These are phyloP conservation scores for Elasticomyces elasticus DNA, from an alignment of 495 filamentous ascomycete genomes.

Conservation along the genomic window DNA sequence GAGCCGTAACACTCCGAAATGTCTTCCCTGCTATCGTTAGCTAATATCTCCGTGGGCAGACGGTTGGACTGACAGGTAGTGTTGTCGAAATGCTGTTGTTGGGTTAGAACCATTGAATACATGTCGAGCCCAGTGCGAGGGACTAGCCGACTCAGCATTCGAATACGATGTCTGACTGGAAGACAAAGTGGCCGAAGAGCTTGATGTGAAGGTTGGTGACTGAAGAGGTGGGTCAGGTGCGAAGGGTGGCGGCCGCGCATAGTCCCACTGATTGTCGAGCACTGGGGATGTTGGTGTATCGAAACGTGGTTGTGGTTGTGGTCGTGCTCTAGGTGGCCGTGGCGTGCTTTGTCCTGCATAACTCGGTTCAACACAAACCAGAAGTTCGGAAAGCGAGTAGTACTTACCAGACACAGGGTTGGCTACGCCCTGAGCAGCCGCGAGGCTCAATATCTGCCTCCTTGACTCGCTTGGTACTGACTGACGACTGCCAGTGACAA, in stretches of 20 bases:
- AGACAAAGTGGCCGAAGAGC: constrained; percentile 15
- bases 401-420: not conserved
- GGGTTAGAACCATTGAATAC: constrained; percentile 38
- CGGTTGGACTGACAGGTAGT: constrained; percentile 34
- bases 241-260: constrained; percentile 11
- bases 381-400: not conserved
- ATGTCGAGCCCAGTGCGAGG: constrained; percentile 42
- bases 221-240: constrained; percentile 26
- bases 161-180: constrained; percentile 26
- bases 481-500: constrained; percentile 39
- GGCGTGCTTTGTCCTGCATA: constrained; percentile 6
- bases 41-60: not conserved
- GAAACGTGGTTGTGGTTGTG: not conserved
- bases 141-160: constrained; percentile 6
- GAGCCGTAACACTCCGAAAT: constrained; percentile 36
- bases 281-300: constrained; percentile 7
- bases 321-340: constrained; percentile 6
- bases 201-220: constrained; percentile 27
- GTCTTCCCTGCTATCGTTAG: constrained; percentile 22
- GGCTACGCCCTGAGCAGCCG: not conserved
- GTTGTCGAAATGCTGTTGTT: constrained; percentile 32
- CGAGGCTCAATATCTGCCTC: constrained; percentile 9
- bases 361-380: not conserved
- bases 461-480: constrained; percentile 21
- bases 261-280: not conserved